Base-by-base conservation (phyloP, 2,329 filamentous ascomycete genomes). In the Cordyceps javanica region DNA sequence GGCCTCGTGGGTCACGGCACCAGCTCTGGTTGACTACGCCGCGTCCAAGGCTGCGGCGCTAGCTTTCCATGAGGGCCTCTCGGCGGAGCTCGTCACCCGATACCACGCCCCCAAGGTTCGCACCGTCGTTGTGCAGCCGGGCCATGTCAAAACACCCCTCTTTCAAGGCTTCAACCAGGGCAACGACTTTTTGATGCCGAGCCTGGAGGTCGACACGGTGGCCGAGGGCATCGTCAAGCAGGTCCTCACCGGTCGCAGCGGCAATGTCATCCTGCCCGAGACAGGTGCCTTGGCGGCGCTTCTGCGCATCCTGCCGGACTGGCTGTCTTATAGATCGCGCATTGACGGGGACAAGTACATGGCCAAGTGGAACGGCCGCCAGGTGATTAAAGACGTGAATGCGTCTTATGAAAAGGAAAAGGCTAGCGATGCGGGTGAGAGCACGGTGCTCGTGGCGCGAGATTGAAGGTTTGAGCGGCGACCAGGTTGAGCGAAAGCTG, bases 11-110 rank as follows among this genome's bases (percentile, higher is more conserved):
- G 63, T 83, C 8, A 75, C 80, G 1, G 78, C 82, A 0, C 82
- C 87, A 3, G 79, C 79, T 63, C 81, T 89, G 76, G 80, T 86
- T 38, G 86, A 90, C 71, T 91, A 91, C 71, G 75, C 77, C 2
- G 78, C 82, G 8, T 81, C 79, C 62, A 91, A 91, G 72, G 81
- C 86, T 1, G 86, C 83, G 0, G 81, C 85, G 1, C 68, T 88
- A 23, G 74, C 82, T 3, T 86, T 91, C 69, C 86, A 90, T 66
- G 86, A 91, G 67, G 87, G 80, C 0, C 70, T 88, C 3, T 73
- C 78, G 1, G 75, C 77, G 2, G 85, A 88, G 69, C 70, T 88
- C 50, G 72, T 71, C 38, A 81, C 80, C 5, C 72, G 77, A 32
- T 88, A 90, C 68, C 77, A 81, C 25, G 86, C 86, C 1, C 80